Percentiles rank a stretch among this genome's conserved stretches.
These are phyloP conservation scores for Lindgomyces ingoldianus DNA, from an alignment of 495 filamentous ascomycete genomes.

Conservation along the genomic window DNA sequence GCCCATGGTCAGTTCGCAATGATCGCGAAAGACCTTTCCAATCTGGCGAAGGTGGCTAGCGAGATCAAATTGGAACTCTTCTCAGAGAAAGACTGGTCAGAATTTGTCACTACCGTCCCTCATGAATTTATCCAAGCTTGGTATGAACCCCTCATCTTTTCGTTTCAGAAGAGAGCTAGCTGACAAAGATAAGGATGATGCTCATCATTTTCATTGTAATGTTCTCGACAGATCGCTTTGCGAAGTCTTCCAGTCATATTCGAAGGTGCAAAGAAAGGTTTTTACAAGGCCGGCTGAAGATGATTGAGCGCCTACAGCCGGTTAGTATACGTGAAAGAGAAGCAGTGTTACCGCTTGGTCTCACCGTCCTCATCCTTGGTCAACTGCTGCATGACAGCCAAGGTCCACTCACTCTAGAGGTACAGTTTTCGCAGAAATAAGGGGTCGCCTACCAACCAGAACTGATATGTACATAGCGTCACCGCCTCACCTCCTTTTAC, in stretches of 20 bases:
- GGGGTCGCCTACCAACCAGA: neutral
- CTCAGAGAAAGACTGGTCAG: neutral
- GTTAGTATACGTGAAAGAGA: constrained; percentile 6
- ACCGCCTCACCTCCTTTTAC: constrained; percentile 14
- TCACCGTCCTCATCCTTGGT: constrained; percentile 1
- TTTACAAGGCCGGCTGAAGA: constrained; percentile 6
- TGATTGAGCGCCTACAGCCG: constrained; percentile 16
- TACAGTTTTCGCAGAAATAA: neutral
- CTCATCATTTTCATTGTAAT: constrained; percentile 1
- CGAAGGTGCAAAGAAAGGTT: constrained; percentile 12
- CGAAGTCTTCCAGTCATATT: neutral
- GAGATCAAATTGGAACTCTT: constrained; percentile 10
- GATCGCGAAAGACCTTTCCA: constrained; percentile 1
- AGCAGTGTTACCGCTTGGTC: constrained; percentile 9
- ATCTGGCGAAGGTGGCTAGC: neutral
- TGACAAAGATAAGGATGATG: constrained; percentile 1
- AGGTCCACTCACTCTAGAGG: constrained; percentile 5
- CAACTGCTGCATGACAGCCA: constrained; percentile 19
- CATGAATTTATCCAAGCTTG: constrained; percentile 18
- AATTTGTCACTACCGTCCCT: constrained; percentile 5
- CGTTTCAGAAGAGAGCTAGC: no score
- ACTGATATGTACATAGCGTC: neutral
- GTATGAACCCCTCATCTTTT: neutral
- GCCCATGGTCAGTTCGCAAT: constrained; percentile 9
- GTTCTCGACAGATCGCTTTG: neutral